These are phyloP conservation scores for Chenopodium suecicum DNA, from an alignment of 148 eudicot genomes.

Conservation along the genomic window DNA sequence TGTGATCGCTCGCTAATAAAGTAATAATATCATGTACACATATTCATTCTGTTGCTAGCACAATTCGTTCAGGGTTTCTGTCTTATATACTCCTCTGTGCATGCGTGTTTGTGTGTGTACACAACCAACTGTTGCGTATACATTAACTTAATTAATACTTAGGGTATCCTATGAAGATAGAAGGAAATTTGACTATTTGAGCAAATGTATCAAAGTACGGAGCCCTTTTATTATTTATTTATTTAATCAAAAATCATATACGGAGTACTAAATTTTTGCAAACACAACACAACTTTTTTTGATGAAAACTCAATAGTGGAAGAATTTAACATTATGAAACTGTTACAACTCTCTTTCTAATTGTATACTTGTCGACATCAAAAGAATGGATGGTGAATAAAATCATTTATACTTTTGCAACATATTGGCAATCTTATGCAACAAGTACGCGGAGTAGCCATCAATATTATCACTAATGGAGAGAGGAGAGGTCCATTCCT, in stretches of 20 bases:
- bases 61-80: neutral
- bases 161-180: neutral
- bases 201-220: neutral
- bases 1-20: neutral
- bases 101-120: no score
- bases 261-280: neutral
- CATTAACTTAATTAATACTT: no score
- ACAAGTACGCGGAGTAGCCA: constrained; percentile 37
- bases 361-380: neutral
- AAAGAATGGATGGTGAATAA: neutral
- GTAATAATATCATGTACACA: neutral
- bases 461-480: constrained; percentile 25
- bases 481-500: constrained; percentile 66
- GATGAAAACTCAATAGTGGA: constrained; percentile 1
- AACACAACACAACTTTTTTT: neutral
- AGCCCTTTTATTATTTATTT: neutral
- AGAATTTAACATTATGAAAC: neutral
- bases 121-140: no score
- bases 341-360: neutral
- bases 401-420: constrained; percentile 19
- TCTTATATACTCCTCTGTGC: no score
- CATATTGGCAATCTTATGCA: constrained; percentile 55
- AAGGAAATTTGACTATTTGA: neutral
- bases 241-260: neutral
- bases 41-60: neutral